These are phyloP conservation scores for Monosporozyma unispora DNA, from an alignment of 805 yeast genomes.

Conservation along the genomic window DNA sequence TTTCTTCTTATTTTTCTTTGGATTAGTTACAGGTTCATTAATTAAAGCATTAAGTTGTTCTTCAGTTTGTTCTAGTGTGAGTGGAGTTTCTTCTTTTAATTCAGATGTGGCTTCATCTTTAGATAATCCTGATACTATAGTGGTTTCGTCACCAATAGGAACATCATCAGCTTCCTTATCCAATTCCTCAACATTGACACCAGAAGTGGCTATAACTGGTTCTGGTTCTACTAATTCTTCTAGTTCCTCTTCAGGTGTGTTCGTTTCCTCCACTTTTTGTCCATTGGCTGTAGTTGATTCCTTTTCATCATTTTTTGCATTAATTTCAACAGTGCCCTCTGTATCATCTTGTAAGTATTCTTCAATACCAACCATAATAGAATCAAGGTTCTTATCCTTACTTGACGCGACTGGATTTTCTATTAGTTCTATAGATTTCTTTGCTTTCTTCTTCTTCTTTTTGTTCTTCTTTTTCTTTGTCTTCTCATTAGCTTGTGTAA, in stretches of 20 bases:
- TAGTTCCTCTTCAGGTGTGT: background rate
- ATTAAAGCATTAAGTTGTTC: background rate
- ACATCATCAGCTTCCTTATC: background rate
- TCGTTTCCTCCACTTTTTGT: background rate
- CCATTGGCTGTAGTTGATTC: background rate
- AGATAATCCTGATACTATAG: background rate
- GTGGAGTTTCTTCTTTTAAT: background rate
- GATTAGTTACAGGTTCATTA: constrained; percentile 8
- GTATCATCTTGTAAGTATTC: constrained; percentile 13
- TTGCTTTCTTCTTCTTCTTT: constrained; percentile 6
- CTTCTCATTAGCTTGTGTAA: constrained; percentile 1
- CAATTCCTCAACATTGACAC: constrained; percentile 5
- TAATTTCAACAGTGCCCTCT: constrained; percentile 1
- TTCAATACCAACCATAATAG: constrained; percentile 22
- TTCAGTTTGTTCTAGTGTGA: background rate
- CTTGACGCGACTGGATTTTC: background rate
- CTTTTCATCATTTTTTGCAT: background rate
- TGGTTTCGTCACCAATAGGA: background rate
- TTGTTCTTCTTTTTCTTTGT: constrained; percentile 5
- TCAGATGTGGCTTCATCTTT: background rate
- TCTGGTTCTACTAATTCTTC: background rate
- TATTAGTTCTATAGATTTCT: background rate
- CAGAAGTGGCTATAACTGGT: background rate
- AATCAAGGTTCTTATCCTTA: constrained; percentile 5
- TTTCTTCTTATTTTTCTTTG: background rate